Evolutionary conservation across 2,329 filamentous ascomycete genomes (phyloP), one percentile per base, ranked within the genome.

Genomic region (Paraphaeosphaeria minitans): DNA sequence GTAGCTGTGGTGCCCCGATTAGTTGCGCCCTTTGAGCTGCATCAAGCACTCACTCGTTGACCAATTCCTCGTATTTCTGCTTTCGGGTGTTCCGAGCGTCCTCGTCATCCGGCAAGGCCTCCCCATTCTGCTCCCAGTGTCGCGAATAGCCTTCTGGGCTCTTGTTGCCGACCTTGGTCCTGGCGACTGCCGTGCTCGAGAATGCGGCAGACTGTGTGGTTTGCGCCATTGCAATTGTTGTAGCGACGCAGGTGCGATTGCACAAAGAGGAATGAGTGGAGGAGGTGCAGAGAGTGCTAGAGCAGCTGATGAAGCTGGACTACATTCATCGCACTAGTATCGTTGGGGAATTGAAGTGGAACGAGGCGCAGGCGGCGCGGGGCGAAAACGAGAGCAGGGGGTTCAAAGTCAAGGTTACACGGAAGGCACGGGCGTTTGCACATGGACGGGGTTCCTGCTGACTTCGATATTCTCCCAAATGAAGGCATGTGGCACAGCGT

Each of bases 1-100:
- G 24, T 27, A 27, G 24, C 24, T 27, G 24, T 27, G 24, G 6
- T 27, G 24, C 3, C 24, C 24, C 6, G 24, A 27, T 27, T 27
- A 27, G 24, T 6, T 27, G 24, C 24, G 84, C 96, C 96, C 33
- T 35, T 14, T 4, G 33, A 35, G n/a, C 3, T 16, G 37, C n/a
- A 19, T 41, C 14, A 41, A 41, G 37, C 37, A 29, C 53, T 41
- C 22, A 55, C 53, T 48, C 53, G 43, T 55, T 55, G 8, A 42
- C 46, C 13, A 37, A 14, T 21, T 51, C n/a, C 31, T 29, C 48
- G 21, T 47, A 51, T 43, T 50, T 55, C 35, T 16, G 12, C 37
- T 53, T 53, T 24, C 39, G 50, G 22, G 29, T 41, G 37, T 53
- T 31, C n/a, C 39, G 50, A 43, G 39, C 39, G n/a, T 53, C 50